Conservation (phyloP, 2,329 filamentous ascomycete genomes). For the Fusarium bulbicola region DNA sequence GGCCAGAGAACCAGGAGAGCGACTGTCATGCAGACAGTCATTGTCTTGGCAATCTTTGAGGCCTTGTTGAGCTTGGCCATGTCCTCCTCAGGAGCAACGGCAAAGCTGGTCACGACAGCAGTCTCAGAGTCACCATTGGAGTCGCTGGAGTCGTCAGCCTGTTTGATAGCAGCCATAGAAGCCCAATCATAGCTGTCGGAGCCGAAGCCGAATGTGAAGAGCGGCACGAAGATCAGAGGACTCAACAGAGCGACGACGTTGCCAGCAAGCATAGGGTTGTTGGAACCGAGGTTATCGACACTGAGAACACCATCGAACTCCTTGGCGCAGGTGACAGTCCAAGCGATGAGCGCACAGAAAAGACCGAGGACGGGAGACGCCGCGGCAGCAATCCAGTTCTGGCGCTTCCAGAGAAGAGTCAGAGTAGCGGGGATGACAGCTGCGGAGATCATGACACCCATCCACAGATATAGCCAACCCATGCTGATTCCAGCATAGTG, state of each 20-base stretch:
- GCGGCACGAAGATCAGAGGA: constrained; percentile 76
- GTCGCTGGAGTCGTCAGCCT: constrained; percentile 80
- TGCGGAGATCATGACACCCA: constrained; percentile 89
- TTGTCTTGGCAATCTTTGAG: constrained; percentile 56
- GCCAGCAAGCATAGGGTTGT: constrained; percentile 87
- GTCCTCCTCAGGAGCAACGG: constrained; percentile 48
- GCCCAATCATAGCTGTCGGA: constrained; percentile 84
- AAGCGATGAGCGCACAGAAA: constrained; percentile 72
- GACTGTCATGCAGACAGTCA: constrained; percentile 62
- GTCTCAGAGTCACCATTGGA: constrained; percentile 53
- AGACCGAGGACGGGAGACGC: constrained; percentile 74
- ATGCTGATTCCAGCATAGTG: constrained; percentile 81
- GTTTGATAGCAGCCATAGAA: constrained; percentile 82
- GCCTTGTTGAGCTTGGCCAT: constrained; percentile 62
- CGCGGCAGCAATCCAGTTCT: constrained; percentile 77
- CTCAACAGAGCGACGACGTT: constrained; percentile 85
- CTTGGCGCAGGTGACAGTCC: constrained; percentile 75
- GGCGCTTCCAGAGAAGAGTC: constrained; percentile 81
- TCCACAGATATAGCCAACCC: constrained; percentile 89
- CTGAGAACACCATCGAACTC: constrained; percentile 73
- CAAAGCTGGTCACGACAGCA: constrained; percentile 9
- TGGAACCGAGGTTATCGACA: constrained; percentile 80
- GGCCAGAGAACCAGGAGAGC: constrained; percentile 85
- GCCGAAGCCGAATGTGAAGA: constrained; percentile 71
- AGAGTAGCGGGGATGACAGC: constrained; percentile 85